Evolutionary conservation across 352 stramenopile genomes (phyloP).

Genomic region (Pseudoperonospora humuli): DNA sequence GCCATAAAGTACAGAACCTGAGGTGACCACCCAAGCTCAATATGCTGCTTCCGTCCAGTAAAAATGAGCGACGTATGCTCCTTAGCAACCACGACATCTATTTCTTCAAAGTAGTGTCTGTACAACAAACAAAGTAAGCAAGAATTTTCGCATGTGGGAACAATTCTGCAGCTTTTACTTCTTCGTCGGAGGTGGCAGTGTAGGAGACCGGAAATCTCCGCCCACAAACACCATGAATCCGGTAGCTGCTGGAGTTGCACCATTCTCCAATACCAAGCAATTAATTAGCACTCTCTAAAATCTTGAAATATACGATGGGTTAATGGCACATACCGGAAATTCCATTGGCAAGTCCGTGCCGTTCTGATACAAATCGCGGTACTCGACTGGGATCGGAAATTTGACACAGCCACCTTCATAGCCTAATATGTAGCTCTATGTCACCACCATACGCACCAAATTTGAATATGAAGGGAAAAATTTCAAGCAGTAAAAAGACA

Average conservation of each 20-base stretch:
- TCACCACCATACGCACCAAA: neutral
- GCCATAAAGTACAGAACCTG: slow-evolving; percentile 33
- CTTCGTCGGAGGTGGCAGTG: slow-evolving; percentile 35
- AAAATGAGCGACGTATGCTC: slow-evolving; percentile 40
- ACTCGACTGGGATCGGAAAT: slow-evolving; percentile 74
- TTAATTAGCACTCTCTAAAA: neutral
- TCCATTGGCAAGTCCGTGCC: slow-evolving; percentile 73
- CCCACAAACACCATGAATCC: slow-evolving; percentile 65
- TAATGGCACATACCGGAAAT: slow-evolving; percentile 43
- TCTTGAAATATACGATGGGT: neutral
- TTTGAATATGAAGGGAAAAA: neutral
- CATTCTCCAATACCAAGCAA: slow-evolving; percentile 37
- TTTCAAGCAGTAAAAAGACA: neutral
- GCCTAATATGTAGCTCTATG: slow-evolving; percentile 59
- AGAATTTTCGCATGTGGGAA: neutral
- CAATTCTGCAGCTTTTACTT: slow-evolving; percentile 20
- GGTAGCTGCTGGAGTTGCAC: slow-evolving; percentile 59
- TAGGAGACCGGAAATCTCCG: slow-evolving; percentile 31
- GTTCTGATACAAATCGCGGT: slow-evolving; percentile 63
- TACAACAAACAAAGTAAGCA: slow-evolving; percentile 1
- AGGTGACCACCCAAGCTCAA: slow-evolving; percentile 70
- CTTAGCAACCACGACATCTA: slow-evolving; percentile 45
- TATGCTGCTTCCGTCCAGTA: slow-evolving; percentile 49
- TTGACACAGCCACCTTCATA: slow-evolving; percentile 68
- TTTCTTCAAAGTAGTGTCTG: slow-evolving; percentile 72